Evolutionary conservation across 2,329 filamentous ascomycete genomes (phyloP).

Genomic region (Paecilomyces sp.): DNA sequence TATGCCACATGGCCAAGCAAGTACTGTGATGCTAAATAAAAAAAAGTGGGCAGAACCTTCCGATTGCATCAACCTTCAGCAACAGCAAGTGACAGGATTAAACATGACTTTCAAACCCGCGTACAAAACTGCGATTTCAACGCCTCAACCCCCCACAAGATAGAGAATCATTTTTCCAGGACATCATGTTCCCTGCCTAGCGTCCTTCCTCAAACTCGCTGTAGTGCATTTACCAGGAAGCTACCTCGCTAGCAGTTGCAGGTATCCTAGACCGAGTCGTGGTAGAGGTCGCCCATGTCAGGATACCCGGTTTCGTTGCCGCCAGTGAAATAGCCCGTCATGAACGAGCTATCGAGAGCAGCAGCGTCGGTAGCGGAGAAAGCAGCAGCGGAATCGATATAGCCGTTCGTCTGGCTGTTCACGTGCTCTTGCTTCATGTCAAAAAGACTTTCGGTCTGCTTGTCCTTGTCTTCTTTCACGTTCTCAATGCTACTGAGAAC

Average conservation of each 20-base stretch:
- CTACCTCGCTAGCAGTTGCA: background rate
- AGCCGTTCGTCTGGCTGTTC: conserved; percentile 1
- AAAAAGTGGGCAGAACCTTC: no score
- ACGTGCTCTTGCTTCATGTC: background rate
- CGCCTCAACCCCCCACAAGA: no score
- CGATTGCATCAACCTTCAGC: no score
- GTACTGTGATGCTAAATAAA: no score
- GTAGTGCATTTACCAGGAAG: background rate
- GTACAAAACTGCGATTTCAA: no score
- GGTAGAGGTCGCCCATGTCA: background rate
- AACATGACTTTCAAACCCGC: no score
- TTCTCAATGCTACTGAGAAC: background rate
- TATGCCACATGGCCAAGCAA: no score
- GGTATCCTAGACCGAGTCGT: background rate
- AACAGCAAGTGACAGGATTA: no score
- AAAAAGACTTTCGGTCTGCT: conserved; percentile 50
- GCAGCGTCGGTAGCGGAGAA: background rate
- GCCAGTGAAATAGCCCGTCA: background rate
- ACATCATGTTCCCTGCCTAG: background rate
- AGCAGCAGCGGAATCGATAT: background rate
- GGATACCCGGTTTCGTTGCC: background rate
- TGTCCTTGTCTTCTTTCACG: background rate
- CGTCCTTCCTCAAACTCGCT: background rate
- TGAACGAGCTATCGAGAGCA: background rate
- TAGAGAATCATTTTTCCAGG: background rate